phyloP scores from a whole-genome alignment of 805 yeast genomes.

The Helenozyma rhizophorensis region DNA sequence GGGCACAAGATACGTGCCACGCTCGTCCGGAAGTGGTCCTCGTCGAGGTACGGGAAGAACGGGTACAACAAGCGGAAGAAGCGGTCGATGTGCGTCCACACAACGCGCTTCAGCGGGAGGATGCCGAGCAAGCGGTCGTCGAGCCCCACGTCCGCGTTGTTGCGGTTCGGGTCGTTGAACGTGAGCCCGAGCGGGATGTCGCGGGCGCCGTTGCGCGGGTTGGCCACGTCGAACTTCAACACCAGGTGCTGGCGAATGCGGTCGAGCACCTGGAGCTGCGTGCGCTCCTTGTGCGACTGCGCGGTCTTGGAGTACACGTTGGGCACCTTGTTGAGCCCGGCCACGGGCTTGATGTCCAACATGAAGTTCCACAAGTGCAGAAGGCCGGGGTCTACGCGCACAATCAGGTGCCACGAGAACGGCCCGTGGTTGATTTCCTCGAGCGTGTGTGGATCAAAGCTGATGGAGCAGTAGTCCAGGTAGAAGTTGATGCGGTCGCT shows the following conservation, averaged over 20 bases:
- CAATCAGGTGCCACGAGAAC: slow-evolving; percentile 12
- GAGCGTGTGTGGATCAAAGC: slow-evolving; percentile 7
- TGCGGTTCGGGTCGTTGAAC: slow-evolving; percentile 10
- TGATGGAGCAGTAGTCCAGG: slow-evolving; percentile 7
- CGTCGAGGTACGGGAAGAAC: slow-evolving; percentile 15
- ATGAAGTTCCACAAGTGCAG: slow-evolving; percentile 13
- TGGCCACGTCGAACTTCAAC: slow-evolving; percentile 3
- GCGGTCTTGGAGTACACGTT: slow-evolving; percentile 2
- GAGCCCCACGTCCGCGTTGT: slow-evolving; percentile 2
- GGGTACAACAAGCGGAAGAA: slow-evolving; percentile 16
- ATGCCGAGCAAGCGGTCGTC: slow-evolving; percentile 8
- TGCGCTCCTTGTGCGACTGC: slow-evolving; percentile 1
- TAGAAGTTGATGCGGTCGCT: slow-evolving; percentile 8
- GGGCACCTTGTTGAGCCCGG: neutral
- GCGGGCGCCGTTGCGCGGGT: neutral
- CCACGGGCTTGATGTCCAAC: slow-evolving; percentile 4
- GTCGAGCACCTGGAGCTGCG: slow-evolving; percentile 8
- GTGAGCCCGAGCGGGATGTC: slow-evolving; percentile 12
- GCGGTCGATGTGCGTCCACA: slow-evolving; percentile 12
- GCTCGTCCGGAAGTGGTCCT: slow-evolving; percentile 7
- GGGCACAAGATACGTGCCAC: slow-evolving; percentile 4
- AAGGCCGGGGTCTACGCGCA: slow-evolving; percentile 15
- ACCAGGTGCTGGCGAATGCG: slow-evolving; percentile 9
- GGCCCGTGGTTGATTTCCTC: slow-evolving; percentile 16
- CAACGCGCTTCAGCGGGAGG: slow-evolving; percentile 9